Evolutionary conservation across 2,329 filamentous ascomycete genomes (phyloP).

Genomic region (Triangularia verruculosa): DNA sequence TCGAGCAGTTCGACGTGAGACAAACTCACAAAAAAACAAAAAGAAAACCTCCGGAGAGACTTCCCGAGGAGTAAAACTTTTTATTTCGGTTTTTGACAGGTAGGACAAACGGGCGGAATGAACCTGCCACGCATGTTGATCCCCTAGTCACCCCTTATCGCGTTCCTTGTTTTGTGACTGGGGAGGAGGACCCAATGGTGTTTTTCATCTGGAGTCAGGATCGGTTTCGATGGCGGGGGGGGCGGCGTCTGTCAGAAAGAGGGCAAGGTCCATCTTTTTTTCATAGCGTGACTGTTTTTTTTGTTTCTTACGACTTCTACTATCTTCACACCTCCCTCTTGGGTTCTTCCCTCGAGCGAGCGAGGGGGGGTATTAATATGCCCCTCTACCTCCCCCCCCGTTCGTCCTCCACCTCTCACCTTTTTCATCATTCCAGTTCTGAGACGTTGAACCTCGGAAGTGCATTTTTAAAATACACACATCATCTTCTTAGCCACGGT

Average conservation of each 20-base stretch:
- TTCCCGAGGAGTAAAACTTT: not conserved
- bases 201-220: not conserved
- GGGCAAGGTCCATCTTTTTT: not conserved
- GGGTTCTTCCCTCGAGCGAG: not conserved
- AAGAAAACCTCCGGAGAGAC: not conserved
- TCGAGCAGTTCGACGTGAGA: constrained; percentile 4
- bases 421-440: not conserved
- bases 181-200: too few relatives aligned
- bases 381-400: not conserved
- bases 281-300: not conserved
- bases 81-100: not conserved
- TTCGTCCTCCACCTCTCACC: not conserved
- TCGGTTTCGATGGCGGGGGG: not conserved
- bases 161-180: constrained; percentile 5
- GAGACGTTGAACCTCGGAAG: not conserved
- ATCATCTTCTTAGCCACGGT: not conserved
- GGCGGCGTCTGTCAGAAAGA: not conserved
- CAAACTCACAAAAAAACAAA: not conserved
- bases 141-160: not conserved
- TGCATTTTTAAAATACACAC: not conserved
- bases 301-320: not conserved
- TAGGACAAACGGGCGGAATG: constrained; percentile 6
- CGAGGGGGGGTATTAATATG: not conserved
- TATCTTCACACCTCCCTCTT: not conserved
- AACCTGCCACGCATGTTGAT: not conserved